Base-by-base conservation (phyloP, 108 stramenopile genomes). In the Cylindrotheca fusiformis region DNA sequence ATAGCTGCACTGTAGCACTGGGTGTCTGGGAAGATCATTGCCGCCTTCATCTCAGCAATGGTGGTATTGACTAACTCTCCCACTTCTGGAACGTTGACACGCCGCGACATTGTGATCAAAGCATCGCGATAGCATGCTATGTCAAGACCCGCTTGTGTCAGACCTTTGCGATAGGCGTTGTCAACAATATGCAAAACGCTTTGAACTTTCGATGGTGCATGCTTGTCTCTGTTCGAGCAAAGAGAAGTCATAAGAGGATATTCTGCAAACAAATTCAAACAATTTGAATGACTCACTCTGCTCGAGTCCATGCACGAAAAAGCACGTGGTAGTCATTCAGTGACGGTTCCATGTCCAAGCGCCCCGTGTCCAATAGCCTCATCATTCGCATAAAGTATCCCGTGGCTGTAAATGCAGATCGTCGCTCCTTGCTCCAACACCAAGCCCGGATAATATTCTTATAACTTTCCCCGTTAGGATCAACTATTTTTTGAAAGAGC, bases 241-340 rank as follows among this genome's bases (percentile, higher is more conserved):
- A 52, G 12, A 41, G 17, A 52, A 31, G 31, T 18, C 17, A 24
- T 14, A 51, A n/a, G 19, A 20, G 22, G n/a, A 19, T 48, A 18
- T 23, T 50, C 25, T 10, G 2, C 17, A 3, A 33, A 23, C 50
- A n/a, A 44, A 14, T 25, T 2, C 25, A 21, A 3, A 31, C 6
- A 22, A 4, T 19, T 22, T n/a, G n/a, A n/a, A 49, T 26, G 32
- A 74, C 82, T 73, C 53, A 81, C 78, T 58, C 71, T 24, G 84
- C 78, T 24, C 65, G 65, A 8, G 85, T 74, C 91, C 91, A 93
- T 44, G 87, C 83, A 51, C 81, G 51, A 32, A 89, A 74, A 28
- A 88, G 65, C 48, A 83, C 65, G 51, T 83, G 83, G 52, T 89
- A 87, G 62, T 90, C 88, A n/a, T 84, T 78, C 68, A 90, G 59